Conservation (phyloP, 73 alveolate genomes). For the Stentor roeselii region DNA sequence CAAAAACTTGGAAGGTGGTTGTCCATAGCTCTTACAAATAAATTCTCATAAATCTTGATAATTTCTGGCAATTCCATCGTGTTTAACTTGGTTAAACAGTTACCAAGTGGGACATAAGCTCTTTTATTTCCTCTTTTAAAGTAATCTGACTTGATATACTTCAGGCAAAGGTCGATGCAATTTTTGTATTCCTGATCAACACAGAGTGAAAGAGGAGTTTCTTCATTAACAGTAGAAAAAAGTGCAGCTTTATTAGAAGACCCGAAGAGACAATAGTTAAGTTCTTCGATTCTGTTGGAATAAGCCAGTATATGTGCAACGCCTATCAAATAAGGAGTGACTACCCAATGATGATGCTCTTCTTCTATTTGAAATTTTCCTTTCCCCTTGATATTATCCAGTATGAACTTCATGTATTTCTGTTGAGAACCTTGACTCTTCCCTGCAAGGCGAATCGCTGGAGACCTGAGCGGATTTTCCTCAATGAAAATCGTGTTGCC, state of each 20-base stretch:
- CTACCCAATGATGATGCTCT: constrained; percentile 1
- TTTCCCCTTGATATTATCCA: neutral
- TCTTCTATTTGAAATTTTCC: neutral
- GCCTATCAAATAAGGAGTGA: neutral
- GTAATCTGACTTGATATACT: neutral
- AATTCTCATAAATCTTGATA: neutral
- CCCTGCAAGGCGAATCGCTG: neutral
- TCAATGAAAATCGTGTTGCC: neutral
- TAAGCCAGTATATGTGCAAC: neutral
- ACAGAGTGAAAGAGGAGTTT: neutral
- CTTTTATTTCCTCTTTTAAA: neutral
- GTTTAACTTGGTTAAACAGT: neutral
- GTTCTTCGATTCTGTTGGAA: neutral
- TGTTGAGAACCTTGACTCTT: neutral
- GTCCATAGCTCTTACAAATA: neutral
- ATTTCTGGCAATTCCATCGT: neutral
- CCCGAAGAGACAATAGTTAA: neutral
- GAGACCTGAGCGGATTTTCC: neutral
- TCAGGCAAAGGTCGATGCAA: neutral
- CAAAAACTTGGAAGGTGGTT: neutral
- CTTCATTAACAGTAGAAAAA: neutral
- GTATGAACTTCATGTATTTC: neutral
- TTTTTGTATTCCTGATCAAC: neutral
- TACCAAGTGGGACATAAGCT: neutral
- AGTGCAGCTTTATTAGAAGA: neutral